phyloP scores from a whole-genome alignment of 2,329 filamentous ascomycete genomes.

The Fusarium brachygibbosum region DNA sequence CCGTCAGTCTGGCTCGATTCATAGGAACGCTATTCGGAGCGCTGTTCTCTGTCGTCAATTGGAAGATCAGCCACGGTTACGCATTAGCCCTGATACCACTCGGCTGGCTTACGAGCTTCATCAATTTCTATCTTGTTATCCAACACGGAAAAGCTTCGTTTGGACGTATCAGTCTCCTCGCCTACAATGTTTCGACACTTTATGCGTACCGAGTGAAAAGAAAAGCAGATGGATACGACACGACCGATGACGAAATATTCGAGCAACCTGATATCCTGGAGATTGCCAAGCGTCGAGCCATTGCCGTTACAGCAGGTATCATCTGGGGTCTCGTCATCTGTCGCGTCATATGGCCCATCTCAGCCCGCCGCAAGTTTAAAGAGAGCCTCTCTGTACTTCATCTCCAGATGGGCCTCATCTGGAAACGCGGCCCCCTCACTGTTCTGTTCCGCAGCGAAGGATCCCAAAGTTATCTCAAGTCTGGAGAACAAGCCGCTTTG shows the following conservation, averaged over 20 bases:
- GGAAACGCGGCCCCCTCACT: conserved; percentile 91
- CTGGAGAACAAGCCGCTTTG: conserved; percentile 20
- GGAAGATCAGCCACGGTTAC: conserved; percentile 82
- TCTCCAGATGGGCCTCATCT: conserved; percentile 94
- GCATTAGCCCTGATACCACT: conserved; percentile 80
- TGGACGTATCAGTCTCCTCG: conserved; percentile 92
- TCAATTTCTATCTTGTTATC: conserved; percentile 91
- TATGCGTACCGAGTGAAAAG: conserved; percentile 92
- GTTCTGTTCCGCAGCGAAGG: conserved; percentile 73
- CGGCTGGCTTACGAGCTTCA: conserved; percentile 83
- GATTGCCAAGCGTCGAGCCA: conserved; percentile 87
- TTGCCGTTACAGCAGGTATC: conserved; percentile 89
- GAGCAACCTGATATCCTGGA: conserved; percentile 85
- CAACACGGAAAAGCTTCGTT: conserved; percentile 88
- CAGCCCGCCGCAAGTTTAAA: conserved; percentile 87
- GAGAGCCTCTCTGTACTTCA: conserved; percentile 89
- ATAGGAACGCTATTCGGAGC: conserved; percentile 88
- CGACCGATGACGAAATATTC: conserved; percentile 88
- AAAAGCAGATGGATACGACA: conserved; percentile 73
- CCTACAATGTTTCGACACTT: conserved; percentile 93
- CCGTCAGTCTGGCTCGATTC: conserved; percentile 87
- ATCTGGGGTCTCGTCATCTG: conserved; percentile 94
- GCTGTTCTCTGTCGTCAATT: conserved; percentile 79
- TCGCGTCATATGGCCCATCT: conserved; percentile 91
- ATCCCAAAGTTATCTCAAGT: conserved; percentile 75